phyloP scores from a whole-genome alignment of 2,329 filamentous ascomycete species.

The Epicoccum nigrum region DNA sequence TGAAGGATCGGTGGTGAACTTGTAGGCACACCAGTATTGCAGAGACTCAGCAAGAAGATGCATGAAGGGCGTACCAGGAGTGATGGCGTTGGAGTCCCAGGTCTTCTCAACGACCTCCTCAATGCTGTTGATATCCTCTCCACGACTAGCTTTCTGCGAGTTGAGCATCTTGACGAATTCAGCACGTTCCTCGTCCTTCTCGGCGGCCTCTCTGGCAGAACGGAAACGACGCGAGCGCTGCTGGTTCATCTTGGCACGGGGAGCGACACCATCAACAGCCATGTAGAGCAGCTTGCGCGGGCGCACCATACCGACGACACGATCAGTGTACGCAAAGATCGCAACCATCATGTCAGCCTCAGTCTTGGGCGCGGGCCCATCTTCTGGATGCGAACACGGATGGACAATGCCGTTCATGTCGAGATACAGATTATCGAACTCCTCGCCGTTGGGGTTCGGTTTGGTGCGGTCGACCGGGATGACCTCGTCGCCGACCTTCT shows the following conservation, averaged over 20 bases:
- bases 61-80: conserved; percentile 98
- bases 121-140: conserved; percentile 63
- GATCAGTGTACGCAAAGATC: conserved; percentile 97
- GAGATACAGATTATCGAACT: conserved; percentile 96
- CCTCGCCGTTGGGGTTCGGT: conserved; percentile 95
- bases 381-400: conserved; percentile 96
- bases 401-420: conserved; percentile 99
- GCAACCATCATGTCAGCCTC: conserved; percentile 99
- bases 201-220: conserved; percentile 89
- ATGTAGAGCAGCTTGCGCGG: conserved; percentile 97
- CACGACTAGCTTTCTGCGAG: conserved; percentile 66
- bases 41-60: conserved; percentile 88
- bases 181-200: conserved; percentile 90
- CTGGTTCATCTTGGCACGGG: conserved; percentile 99
- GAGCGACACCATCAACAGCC: conserved; percentile 95
- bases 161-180: conserved; percentile 85
- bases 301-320: conserved; percentile 97
- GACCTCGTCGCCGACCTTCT: conserved; percentile 79
- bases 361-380: conserved; percentile 85
- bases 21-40: conserved; percentile 97
- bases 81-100: conserved; percentile 89
- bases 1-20: conserved; percentile 92
- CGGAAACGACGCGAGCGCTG: conserved; percentile 95
- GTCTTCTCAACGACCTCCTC: conserved; percentile 79
- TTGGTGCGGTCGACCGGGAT: conserved; percentile 85